Base-by-base conservation (phyloP, 1,284 basidiomycete species). In the Puccinia polysora region DNA sequence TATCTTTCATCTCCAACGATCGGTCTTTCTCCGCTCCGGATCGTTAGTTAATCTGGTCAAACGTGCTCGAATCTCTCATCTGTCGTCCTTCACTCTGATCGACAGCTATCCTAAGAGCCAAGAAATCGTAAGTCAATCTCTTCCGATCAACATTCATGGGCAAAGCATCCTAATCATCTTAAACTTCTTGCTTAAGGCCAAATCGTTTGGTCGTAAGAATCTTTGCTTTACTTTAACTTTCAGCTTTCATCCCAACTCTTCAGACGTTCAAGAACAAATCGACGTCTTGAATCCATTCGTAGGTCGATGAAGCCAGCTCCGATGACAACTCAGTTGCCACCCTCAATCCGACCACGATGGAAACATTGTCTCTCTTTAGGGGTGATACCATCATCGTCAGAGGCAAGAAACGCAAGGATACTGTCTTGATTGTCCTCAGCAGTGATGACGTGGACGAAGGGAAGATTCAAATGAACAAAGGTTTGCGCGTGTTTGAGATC, bases 391-490 rank as follows among this genome's bases (percentile, higher is more conserved):
- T 94, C 81, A 92, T 92, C 77, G 86, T 93, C 75, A 85, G 90
- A 30, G 78, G 78, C 38, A 78, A 78, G 76, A 78, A 78, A 74
- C 75, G 78, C 59, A 78, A 78, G 75, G 78, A 78, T 59, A 77
- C 80, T 73, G 95, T 97, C 55, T 86, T 98, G 74, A 97, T 98
- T 80, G 95, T 91, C 78, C 82, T 99, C 77, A 90, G 89, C 78
- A 91, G 90, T 69, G 96, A 98, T 78, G 90, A 95, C 75, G 90
- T 97, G 72, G 96, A 97, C 77, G 95, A 97, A 81, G 91, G 93
- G 75, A 92, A 93, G 80, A 92, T 99, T 76, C 92, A 96, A 78
- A 85, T 99, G 83, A 99, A 99, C 88, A 97, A 96, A 81, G 84
- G 84, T 84, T 38, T 67, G 80, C 73, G 10, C 23, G 7, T 8